Evolutionary conservation across 176 grass and related monocot genomes (phyloP).

Genomic region (Oryza meridionalis): DNA sequence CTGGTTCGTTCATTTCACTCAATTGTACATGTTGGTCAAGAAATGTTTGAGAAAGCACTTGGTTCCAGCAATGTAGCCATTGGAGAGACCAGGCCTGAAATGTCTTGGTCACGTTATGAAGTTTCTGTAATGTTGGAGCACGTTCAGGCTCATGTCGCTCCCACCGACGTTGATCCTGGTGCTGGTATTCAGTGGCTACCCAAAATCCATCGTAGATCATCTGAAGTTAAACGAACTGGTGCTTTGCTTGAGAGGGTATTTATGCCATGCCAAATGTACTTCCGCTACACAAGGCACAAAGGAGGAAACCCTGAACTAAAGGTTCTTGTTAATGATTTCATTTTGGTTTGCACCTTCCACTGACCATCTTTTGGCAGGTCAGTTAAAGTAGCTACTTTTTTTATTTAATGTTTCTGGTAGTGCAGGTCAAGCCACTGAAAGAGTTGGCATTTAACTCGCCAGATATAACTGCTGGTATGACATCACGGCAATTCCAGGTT

Average conservation of each 20-base stretch:
- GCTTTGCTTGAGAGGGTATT: constrained; percentile 97
- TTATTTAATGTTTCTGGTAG: constrained; percentile 33
- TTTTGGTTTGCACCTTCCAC: constrained; percentile 23
- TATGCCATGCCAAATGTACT: constrained; percentile 98
- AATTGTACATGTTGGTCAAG: constrained; percentile 85
- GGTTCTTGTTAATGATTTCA: constrained; percentile 49
- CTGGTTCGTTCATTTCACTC: constrained; percentile 93
- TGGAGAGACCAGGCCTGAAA: constrained; percentile 65
- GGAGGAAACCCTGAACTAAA: constrained; percentile 92
- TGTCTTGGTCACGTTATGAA: constrained; percentile 84
- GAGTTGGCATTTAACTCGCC: constrained; percentile 92
- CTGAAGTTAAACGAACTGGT: constrained; percentile 89
- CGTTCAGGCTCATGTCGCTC: constrained; percentile 96
- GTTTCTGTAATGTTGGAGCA: constrained; percentile 94
- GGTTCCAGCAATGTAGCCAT: constrained; percentile 40
- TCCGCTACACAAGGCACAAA: constrained; percentile 87
- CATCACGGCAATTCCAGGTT: constrained; percentile 95
- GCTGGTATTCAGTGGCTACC: constrained; percentile 98
- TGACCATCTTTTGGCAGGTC: constrained; percentile 36
- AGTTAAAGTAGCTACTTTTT: constrained; percentile 39
- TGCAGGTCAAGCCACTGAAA: constrained; percentile 96
- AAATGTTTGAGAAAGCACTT: constrained; percentile 78
- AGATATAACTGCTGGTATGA: constrained; percentile 92
- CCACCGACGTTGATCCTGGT: constrained; percentile 97
- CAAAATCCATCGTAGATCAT: constrained; percentile 81